These are phyloP conservation scores for Lentinula guzmanii DNA, from an alignment of 768 basidiomycete species.

Conservation along the genomic window DNA sequence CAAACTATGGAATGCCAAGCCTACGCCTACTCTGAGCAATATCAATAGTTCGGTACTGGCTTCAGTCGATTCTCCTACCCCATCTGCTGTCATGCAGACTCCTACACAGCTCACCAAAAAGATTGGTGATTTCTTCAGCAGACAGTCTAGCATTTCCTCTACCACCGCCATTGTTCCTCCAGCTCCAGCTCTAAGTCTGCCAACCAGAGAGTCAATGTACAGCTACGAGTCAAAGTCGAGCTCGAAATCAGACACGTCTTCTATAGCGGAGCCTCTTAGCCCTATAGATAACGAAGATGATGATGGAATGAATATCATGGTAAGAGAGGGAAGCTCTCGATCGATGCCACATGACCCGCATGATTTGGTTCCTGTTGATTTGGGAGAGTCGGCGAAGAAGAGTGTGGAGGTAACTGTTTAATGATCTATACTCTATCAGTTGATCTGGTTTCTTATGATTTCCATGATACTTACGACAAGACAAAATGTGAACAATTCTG, in stretches of 20 bases:
- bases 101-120: constrained; percentile 31
- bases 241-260: constrained; percentile 25
- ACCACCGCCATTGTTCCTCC: constrained; percentile 9
- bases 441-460: not conserved
- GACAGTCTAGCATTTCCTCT: constrained; percentile 34
- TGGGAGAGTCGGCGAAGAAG: not conserved
- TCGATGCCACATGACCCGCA: not conserved
- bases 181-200: constrained; percentile 13
- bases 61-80: constrained; percentile 8
- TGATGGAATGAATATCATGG: not conserved
- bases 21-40: constrained; percentile 7
- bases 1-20: constrained; percentile 8
- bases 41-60: constrained; percentile 9
- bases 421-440: not conserved
- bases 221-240: constrained; percentile 22
- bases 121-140: constrained; percentile 42
- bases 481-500: not conserved
- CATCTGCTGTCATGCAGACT: constrained; percentile 7
- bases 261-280: constrained; percentile 26
- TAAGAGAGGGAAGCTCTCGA: not conserved
- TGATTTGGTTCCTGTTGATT: constrained; percentile 1
- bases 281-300: constrained; percentile 10
- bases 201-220: constrained; percentile 15
- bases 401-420: not conserved
- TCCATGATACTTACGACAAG: too few relatives aligned